These are phyloP conservation scores for sunflower (Helianthus annuus) DNA, from an alignment of 129 eudicot genomes.

Conservation along the genomic window HanXRQr2.0-SUNRISE NC_035442.2:38392529-38393028, in stretches of 20 bases:
- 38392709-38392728: conserved; percentile 38
- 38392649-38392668: conserved; percentile 54
- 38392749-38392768: conserved; percentile 40
- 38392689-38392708: conserved; percentile 37
- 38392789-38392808: conserved; percentile 47
- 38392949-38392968: conserved; percentile 34
- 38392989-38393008: conserved; percentile 38
- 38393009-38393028: conserved; percentile 38
- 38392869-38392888: conserved; percentile 81
- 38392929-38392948: conserved; percentile 75
- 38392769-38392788: conserved; percentile 42
- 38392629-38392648: conserved; percentile 78
- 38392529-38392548: conserved; percentile 81
- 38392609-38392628: conserved; percentile 52
- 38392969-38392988: conserved; percentile 31
- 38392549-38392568: conserved; percentile 57
- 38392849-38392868: conserved; percentile 39
- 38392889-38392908: conserved; percentile 74
- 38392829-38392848: conserved; percentile 18
- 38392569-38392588: conserved; percentile 76
- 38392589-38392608: conserved; percentile 71
- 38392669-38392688: conserved; percentile 69
- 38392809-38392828: conserved; percentile 42
- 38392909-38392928: conserved; percentile 75
- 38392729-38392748: conserved; percentile 33